These are phyloP conservation scores for Lagenaria siceraria DNA, from an alignment of 306 rosid species.

Conservation along the genomic window DNA sequence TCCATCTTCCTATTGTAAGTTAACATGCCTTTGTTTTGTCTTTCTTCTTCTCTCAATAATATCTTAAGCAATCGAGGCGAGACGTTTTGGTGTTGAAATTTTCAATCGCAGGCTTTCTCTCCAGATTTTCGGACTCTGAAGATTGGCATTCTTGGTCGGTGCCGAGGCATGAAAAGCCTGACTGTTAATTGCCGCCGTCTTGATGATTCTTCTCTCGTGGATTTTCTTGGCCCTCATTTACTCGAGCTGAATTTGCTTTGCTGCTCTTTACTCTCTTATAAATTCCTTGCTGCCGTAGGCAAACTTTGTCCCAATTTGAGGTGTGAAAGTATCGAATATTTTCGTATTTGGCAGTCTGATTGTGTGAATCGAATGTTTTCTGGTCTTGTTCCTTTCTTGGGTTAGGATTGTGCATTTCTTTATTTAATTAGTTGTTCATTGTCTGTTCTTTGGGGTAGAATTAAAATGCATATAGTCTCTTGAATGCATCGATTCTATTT, in stretches of 20 bases:
- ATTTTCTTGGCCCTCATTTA: conserved; percentile 3
- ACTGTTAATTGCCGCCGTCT: conserved; percentile 21
- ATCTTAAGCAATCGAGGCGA: not conserved
- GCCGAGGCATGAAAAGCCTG: conserved; percentile 9
- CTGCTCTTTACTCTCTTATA: conserved; percentile 17
- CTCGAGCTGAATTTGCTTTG: conserved; percentile 19
- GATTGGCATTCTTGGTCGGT: not conserved
- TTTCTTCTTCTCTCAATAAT: not conserved
- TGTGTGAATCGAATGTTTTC: not conserved
- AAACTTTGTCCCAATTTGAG: conserved; percentile 17
- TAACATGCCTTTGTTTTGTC: not conserved
- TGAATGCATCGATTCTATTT: not conserved
- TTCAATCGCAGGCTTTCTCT: conserved; percentile 6
- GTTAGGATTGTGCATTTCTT: not conserved
- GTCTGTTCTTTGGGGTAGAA: not conserved
- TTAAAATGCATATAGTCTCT: not conserved
- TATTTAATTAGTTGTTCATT: not conserved
- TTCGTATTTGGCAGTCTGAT: not conserved
- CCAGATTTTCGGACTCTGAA: conserved; percentile 7
- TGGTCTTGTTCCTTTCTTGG: not conserved
- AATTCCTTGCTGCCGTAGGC: conserved; percentile 5
- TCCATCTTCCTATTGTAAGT: conserved; percentile 14
- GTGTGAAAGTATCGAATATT: not conserved
- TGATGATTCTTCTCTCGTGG: conserved; percentile 6
- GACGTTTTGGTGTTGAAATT: not conserved